Percentiles rank a stretch among this genome's conserved stretches.
Evolutionary conservation across 1,284 basidiomycete genomes (phyloP).

Genomic region (Exobasidium cylindrosporum): DNA sequence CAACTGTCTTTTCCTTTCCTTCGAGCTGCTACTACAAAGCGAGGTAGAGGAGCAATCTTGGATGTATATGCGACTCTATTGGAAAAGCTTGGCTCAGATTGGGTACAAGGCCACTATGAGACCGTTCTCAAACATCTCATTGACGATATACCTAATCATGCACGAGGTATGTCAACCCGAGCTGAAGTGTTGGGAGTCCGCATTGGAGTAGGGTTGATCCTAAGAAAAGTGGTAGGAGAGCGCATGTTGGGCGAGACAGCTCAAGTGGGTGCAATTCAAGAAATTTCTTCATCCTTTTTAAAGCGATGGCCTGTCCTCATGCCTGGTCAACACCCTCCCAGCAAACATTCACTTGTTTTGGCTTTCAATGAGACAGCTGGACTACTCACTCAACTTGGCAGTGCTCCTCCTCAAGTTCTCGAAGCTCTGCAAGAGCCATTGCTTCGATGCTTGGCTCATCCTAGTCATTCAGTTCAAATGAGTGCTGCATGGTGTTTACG

Average conservation of each 20-base stretch:
- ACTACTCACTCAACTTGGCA: conserved; percentile 82
- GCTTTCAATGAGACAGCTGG: conserved; percentile 80
- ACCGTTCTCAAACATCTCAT: conserved; percentile 73
- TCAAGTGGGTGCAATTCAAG: conserved; percentile 85
- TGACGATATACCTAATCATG: conserved; percentile 64
- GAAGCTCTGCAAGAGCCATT: conserved; percentile 84
- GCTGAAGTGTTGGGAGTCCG: conserved; percentile 70
- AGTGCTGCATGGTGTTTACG: conserved; percentile 82
- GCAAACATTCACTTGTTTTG: conserved; percentile 70
- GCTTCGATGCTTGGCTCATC: conserved; percentile 78
- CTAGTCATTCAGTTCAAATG: conserved; percentile 79
- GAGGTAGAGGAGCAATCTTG: conserved; percentile 77
- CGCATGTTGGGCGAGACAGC: conserved; percentile 81
- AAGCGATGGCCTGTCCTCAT: conserved; percentile 89
- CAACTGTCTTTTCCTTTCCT: conserved; percentile 77
- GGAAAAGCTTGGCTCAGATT: conserved; percentile 70
- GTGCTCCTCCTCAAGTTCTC: conserved; percentile 82
- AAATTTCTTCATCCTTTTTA: conserved; percentile 74
- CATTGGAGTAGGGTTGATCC: conserved; percentile 70
- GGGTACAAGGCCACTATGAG: conserved; percentile 79
- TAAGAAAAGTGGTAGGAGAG: conserved; percentile 81
- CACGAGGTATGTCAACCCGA: conserved; percentile 26
- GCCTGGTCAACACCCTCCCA: conserved; percentile 73
- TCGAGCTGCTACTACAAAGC: conserved; percentile 65
- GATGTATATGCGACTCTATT: conserved; percentile 83